These are phyloP conservation scores for Quercus tomentella DNA, from an alignment of 331 rosid species.

Conservation along the genomic window DNA sequence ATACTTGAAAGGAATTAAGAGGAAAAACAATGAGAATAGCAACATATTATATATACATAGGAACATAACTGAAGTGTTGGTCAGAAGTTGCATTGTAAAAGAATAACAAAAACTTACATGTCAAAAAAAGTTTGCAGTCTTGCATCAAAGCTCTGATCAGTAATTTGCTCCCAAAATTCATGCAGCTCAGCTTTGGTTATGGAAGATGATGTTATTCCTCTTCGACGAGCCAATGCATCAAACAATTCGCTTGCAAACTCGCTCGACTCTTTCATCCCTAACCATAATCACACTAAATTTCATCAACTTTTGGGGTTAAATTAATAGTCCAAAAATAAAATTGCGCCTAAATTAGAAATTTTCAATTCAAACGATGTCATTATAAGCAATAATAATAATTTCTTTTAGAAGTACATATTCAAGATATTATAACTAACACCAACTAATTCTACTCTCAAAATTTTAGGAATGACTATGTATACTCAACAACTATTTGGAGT, in stretches of 20 bases:
- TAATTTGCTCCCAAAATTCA: slow-evolving; percentile 84
- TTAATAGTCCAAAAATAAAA: not conserved
- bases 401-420: too few species aligned
- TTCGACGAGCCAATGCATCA: slow-evolving; percentile 82
- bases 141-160: slow-evolving; percentile 78
- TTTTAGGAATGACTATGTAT: too few species aligned
- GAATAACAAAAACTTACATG: slow-evolving; percentile 45
- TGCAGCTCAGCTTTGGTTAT: slow-evolving; percentile 55
- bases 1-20: too few species aligned
- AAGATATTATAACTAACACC: too few species aligned
- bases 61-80: not conserved
- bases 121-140: slow-evolving; percentile 90
- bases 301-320: not conserved
- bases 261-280: slow-evolving; percentile 77
- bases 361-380: too few species aligned
- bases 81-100: not conserved
- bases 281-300: not conserved
- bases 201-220: slow-evolving; percentile 61
- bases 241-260: slow-evolving; percentile 75
- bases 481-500: too few species aligned
- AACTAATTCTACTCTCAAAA: too few species aligned
- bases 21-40: not conserved
- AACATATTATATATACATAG: too few species aligned
- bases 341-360: not conserved
- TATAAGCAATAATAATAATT: too few species aligned